phyloP scores from a whole-genome alignment of 805 yeast species.

The Barnettozyma populi region DNA sequence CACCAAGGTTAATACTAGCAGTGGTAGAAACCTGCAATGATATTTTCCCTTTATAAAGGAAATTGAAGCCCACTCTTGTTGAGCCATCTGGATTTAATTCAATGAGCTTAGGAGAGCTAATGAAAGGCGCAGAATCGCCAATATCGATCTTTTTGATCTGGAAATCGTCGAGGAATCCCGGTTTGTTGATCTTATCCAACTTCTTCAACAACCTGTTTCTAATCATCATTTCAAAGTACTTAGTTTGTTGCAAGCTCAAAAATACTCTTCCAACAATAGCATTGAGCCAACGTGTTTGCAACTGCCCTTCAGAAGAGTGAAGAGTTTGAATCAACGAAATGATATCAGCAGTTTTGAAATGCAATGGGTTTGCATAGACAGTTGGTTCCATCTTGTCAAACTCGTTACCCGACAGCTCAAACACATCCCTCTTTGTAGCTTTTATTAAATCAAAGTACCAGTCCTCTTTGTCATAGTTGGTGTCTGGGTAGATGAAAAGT shows the following conservation, averaged over 20 bases:
- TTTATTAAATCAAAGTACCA: slow-evolving; percentile 84
- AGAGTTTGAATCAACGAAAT: slow-evolving; percentile 68
- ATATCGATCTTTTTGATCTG: slow-evolving; percentile 65
- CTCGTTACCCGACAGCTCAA: slow-evolving; percentile 15
- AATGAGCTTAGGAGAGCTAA: slow-evolving; percentile 65
- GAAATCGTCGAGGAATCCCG: slow-evolving; percentile 83
- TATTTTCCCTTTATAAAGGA: slow-evolving; percentile 72
- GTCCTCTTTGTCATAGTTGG: slow-evolving; percentile 82
- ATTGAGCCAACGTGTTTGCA: slow-evolving; percentile 86
- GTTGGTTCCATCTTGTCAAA: slow-evolving; percentile 47
- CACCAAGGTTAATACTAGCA: slow-evolving; percentile 67
- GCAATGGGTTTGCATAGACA: slow-evolving; percentile 65
- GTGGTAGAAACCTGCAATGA: slow-evolving; percentile 77
- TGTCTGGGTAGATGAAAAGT: slow-evolving; percentile 68
- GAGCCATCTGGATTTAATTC: slow-evolving; percentile 80
- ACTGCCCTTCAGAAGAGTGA: slow-evolving; percentile 77
- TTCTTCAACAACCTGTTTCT: slow-evolving; percentile 61
- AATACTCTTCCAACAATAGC: slow-evolving; percentile 82
- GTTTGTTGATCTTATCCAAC: slow-evolving; percentile 72
- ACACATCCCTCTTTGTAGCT: slow-evolving; percentile 51
- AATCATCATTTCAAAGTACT: slow-evolving; percentile 52
- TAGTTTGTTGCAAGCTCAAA: slow-evolving; percentile 69
- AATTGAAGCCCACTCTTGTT: slow-evolving; percentile 51
- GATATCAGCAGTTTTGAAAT: slow-evolving; percentile 66
- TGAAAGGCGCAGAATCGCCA: slow-evolving; percentile 76